phyloP scores from a whole-genome alignment of 345 rosid genomes.

The Corymbia maculata region DNA sequence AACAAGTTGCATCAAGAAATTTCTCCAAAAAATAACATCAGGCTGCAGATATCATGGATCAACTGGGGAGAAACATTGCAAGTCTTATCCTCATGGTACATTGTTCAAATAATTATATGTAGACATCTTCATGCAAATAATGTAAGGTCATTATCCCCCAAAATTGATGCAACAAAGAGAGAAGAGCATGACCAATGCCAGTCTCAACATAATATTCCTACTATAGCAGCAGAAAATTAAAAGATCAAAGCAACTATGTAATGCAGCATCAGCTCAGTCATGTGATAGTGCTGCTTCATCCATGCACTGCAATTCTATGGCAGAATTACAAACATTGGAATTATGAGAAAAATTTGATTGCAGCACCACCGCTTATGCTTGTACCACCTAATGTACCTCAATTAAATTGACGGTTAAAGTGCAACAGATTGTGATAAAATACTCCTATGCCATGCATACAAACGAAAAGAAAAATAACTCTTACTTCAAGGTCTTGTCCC shows the following conservation, averaged over 20 bases:
- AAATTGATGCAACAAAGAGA: neutral
- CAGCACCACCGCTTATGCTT: neutral
- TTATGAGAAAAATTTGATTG: neutral
- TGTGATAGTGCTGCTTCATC: neutral
- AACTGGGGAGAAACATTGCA: neutral
- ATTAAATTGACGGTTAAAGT: neutral
- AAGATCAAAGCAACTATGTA: neutral
- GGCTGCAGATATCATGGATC: neutral
- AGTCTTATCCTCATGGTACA: neutral
- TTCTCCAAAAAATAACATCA: neutral
- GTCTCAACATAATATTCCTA: neutral
- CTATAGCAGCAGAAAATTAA: neutral
- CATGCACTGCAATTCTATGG: neutral
- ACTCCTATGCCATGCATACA: neutral
- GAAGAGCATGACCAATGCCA: neutral
- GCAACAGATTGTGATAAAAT: neutral
- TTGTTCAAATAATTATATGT: neutral
- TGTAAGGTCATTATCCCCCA: neutral
- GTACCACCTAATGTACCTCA: neutral
- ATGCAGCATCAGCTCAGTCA: neutral
- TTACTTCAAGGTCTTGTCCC: constrained; percentile 94
- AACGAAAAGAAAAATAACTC: neutral
- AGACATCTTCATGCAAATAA: neutral
- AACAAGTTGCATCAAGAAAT: neutral
- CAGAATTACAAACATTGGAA: neutral